These are phyloP conservation scores for Aspergillus amoenus DNA, from an alignment of 2,329 filamentous ascomycete genomes.

Conservation along the genomic window DNA sequence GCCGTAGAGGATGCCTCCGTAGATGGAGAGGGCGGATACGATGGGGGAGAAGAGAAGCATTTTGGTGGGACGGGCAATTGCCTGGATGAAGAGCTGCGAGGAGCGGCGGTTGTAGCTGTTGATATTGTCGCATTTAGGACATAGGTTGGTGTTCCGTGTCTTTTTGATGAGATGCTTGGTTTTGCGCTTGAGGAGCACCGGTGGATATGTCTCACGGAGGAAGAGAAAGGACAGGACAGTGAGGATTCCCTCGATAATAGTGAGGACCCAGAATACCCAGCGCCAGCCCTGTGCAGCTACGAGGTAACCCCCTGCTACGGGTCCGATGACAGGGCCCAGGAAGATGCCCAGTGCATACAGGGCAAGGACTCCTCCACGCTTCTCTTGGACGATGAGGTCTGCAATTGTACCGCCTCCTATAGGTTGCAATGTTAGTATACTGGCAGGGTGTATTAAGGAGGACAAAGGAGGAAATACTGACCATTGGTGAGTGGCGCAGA, in stretches of 20 bases:
- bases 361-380: slow-evolving; percentile 59
- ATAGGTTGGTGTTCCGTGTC: slow-evolving; percentile 22
- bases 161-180: slow-evolving; percentile 25
- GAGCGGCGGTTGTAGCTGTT: slow-evolving; percentile 31
- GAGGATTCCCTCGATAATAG: slow-evolving; percentile 26
- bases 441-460: neutral
- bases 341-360: slow-evolving; percentile 46
- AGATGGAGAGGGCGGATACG: slow-evolving; percentile 44
- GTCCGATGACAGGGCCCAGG: slow-evolving; percentile 39
- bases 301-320: slow-evolving; percentile 35
- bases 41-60: slow-evolving; percentile 35
- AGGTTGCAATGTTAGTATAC: neutral
- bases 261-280: slow-evolving; percentile 42
- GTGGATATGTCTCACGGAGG: slow-evolving; percentile 28
- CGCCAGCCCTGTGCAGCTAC: slow-evolving; percentile 34
- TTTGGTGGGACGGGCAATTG: slow-evolving; percentile 47
- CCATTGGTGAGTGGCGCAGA: slow-evolving; percentile 55
- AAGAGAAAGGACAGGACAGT: slow-evolving; percentile 57
- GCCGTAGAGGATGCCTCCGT: slow-evolving; percentile 51
- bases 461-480: neutral
- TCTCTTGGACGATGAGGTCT: slow-evolving; percentile 60
- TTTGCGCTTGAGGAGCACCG: slow-evolving; percentile 27
- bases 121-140: slow-evolving; percentile 22
- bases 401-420: slow-evolving; percentile 67
- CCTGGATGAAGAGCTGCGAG: slow-evolving; percentile 36